Evolutionary conservation across 768 basidiomycete genomes (phyloP), one percentile per base, ranked within the genome.

Genomic region (Coprinopsis cinerea): DNA sequence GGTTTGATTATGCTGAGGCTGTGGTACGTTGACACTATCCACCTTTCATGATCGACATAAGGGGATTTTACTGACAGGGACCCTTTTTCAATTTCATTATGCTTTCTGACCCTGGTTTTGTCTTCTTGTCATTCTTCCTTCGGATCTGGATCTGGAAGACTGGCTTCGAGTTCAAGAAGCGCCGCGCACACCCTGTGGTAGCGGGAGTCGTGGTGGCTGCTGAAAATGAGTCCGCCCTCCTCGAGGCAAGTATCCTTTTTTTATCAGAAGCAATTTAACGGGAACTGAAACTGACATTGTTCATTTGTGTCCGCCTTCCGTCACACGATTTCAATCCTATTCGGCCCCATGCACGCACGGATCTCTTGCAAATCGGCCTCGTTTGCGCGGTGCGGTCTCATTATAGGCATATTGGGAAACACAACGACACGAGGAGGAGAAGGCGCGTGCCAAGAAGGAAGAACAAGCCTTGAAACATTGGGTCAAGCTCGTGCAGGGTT

Each of bases 141-240:
- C 43, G 32, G 27, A 30, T 47, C 40, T 15, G 51, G n/a, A n/a
- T n/a, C n/a, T n/a, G n/a, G n/a, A n/a, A 97, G 94, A 92, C 84
- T 50, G 88, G 93, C 13, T 99, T 98, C 64, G 95, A 97, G 65
- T 99, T 98, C 71, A 91, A 83, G 62, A 93, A 94, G 64, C 84
- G 89, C 26, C 78, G 86, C 44, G 95, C 96, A 0, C 80, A 81
- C 51, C 95, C 95, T 2, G 72, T 91, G 51, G 70, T 95, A 26
- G 79, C 83, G 47, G 95, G 95, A 10, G 76, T 99, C 2, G 92
- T 98, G 23, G 74, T 92, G 23, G 90, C 94, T 14, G 74, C 74
- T 32, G 92, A 94, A 64, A 80, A 90, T 55, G 87, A 92, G 62
- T 69, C 72, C 1, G 63, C 75, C 2, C 60, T 97, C 14, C 65